Evolutionary conservation across 768 basidiomycete genomes (phyloP), one percentile per base, ranked within the genome.

Genomic region (Floccularia luteovirens): DNA sequence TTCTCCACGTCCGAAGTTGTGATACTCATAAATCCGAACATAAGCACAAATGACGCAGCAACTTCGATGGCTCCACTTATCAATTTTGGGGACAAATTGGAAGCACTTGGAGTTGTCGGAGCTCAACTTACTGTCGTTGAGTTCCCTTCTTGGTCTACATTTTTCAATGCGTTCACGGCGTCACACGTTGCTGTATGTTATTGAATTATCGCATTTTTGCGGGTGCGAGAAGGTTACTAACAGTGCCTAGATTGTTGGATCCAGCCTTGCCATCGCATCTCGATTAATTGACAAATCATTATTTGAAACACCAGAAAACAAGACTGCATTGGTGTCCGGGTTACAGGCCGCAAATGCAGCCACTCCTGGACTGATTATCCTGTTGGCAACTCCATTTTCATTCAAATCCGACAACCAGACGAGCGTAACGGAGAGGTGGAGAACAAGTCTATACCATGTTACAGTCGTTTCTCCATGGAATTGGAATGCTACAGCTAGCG

Each of bases 401-500:
- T 63, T 55, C 46, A 51, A 51, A 2, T 57, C 52, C 4, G 50
- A 53, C 20, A 60, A 61, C 7, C 47, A 50, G 24, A 71, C 70
- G 10, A 72, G 70, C 44, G 62, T 71, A 16, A 68, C 64, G 1
- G 59, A 61, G 23, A 64, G 64, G 23, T 72, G 72, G 72, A 52
- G 69, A 22, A 53, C 55, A 5, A 69, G 66, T 38, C 25, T 74
- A 3, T 72, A 66, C 42, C 72, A 75, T 45, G 55, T 70, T 36
- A 73, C 71, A 7, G 54, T 63, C 17, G 53, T 67, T 24, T 56
- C 62, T 4, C 38, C 54, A n/a, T 74, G 69, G 70, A 62, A 62
- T 14, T 73, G 66, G 62, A 63, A 72, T 38, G 63, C 70, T 4
- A 69, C 67, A 2, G 43, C 43, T 13, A 54, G 41, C 14, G 65